phyloP scores from a whole-genome alignment of 495 filamentous ascomycete species.

The Penicillium desertorum region DNA sequence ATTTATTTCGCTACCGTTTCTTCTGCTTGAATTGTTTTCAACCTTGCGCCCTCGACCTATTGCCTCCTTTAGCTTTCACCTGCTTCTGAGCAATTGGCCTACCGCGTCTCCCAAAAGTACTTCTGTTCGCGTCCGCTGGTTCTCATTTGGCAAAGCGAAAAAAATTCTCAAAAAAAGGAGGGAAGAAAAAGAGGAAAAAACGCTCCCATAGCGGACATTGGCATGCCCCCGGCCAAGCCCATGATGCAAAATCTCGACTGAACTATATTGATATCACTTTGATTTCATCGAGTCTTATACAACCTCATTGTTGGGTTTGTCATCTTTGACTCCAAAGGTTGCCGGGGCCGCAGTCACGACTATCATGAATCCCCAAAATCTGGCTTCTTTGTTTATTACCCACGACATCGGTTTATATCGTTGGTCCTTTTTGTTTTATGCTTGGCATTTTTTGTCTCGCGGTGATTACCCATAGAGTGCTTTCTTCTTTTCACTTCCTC shows the following conservation, averaged over 20 bases:
- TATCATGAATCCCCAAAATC: constrained; percentile 45
- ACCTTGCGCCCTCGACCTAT: constrained; percentile 30
- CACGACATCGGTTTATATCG: constrained; percentile 33
- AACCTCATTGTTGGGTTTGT: neutral
- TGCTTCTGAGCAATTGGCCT: constrained; percentile 29
- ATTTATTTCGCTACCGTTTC: constrained; percentile 41
- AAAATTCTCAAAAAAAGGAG: constrained; percentile 27
- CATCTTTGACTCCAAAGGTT: neutral
- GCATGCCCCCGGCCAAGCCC: constrained; percentile 29
- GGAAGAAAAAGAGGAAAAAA: constrained; percentile 41
- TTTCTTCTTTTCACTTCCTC: constrained; percentile 22
- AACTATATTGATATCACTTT: neutral
- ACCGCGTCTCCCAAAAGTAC: constrained; percentile 38
- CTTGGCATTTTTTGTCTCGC: constrained; percentile 34
- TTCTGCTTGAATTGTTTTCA: constrained; percentile 32
- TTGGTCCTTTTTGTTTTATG: constrained; percentile 27
- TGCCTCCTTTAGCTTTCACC: constrained; percentile 25
- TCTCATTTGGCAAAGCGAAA: constrained; percentile 33
- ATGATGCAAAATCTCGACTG: constrained; percentile 16
- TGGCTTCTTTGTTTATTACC: constrained; percentile 38
- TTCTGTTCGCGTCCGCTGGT: constrained; percentile 34
- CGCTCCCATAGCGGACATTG: constrained; percentile 36
- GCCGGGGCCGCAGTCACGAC: constrained; percentile 44
- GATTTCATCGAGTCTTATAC: neutral
- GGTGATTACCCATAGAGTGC: constrained; percentile 39